Conservation (phyloP, 768 basidiomycete genomes). For the Rhodotorula diobovata region DNA sequence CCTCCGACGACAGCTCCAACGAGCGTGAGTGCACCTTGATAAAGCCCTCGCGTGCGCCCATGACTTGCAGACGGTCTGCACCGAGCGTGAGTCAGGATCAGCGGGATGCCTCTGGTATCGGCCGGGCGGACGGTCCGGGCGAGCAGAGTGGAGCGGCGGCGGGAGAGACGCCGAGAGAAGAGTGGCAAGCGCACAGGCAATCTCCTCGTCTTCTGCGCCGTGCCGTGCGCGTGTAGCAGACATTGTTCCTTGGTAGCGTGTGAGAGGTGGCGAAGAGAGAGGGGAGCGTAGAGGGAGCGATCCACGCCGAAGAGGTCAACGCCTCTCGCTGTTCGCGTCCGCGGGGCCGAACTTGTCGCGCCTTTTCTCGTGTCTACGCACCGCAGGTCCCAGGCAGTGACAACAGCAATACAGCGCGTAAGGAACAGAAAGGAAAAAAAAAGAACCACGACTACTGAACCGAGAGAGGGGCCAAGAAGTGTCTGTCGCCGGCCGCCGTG, state of each 20-base stretch:
- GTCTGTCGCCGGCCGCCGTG: too few species aligned
- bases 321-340: background rate
- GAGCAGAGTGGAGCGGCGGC: background rate
- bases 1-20: background rate
- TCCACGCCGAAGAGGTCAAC: background rate
- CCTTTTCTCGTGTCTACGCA: background rate
- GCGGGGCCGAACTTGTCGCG: background rate
- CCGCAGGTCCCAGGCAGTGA: background rate
- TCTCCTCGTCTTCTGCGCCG: conserved; percentile 20
- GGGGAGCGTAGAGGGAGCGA: background rate
- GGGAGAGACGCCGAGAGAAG: background rate
- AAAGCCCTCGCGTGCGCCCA: conserved; percentile 27
- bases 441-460: background rate
- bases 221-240: background rate
- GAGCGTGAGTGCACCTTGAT: conserved; percentile 9
- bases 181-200: conserved; percentile 1
- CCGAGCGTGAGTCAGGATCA: too few species aligned
- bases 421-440: too few species aligned
- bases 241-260: background rate
- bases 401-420: background rate
- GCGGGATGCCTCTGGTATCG: too few species aligned
- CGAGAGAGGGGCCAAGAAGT: background rate
- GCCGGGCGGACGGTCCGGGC: background rate
- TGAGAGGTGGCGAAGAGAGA: too few species aligned
- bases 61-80: conserved; percentile 20